Evolutionary conservation across 2,329 filamentous ascomycete species (phyloP).

Genomic region (Fusarium sp.): DNA sequence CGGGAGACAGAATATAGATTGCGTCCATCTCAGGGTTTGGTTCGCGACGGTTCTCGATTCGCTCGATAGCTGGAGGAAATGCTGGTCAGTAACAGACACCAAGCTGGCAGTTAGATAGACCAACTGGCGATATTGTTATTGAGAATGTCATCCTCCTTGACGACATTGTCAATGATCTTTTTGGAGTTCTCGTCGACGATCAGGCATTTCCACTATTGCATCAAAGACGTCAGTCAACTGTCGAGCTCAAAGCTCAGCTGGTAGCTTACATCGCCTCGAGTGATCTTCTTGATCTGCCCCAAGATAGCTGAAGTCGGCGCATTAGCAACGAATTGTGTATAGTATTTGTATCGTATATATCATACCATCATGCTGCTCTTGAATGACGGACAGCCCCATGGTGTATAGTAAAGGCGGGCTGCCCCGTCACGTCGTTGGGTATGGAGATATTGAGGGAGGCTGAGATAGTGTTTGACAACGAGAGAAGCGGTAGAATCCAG

Average conservation of each 20-base stretch:
- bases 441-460: slow-evolving; percentile 6
- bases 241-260: neutral
- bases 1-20: slow-evolving; percentile 88
- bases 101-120: slow-evolving; percentile 44
- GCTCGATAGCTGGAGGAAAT: slow-evolving; percentile 81
- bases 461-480: slow-evolving; percentile 1
- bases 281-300: slow-evolving; percentile 75
- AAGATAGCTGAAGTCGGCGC: slow-evolving; percentile 46
- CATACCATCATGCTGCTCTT: slow-evolving; percentile 73
- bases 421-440: slow-evolving; percentile 38
- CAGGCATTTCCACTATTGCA: slow-evolving; percentile 89
- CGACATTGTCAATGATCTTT: slow-evolving; percentile 88
- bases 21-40: slow-evolving; percentile 92
- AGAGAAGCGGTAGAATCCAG: slow-evolving; percentile 1
- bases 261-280: slow-evolving; percentile 77
- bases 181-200: slow-evolving; percentile 86
- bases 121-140: slow-evolving; percentile 95
- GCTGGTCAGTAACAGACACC: slow-evolving; percentile 22
- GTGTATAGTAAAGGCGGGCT: slow-evolving; percentile 52
- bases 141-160: slow-evolving; percentile 96
- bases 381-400: slow-evolving; percentile 87
- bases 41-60: slow-evolving; percentile 86
- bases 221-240: slow-evolving; percentile 27
- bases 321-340: slow-evolving; percentile 29
- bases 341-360: neutral